phyloP scores from a whole-genome alignment of 1,139 yeast species.

The Schizosaccharomyces versatilis region DNA sequence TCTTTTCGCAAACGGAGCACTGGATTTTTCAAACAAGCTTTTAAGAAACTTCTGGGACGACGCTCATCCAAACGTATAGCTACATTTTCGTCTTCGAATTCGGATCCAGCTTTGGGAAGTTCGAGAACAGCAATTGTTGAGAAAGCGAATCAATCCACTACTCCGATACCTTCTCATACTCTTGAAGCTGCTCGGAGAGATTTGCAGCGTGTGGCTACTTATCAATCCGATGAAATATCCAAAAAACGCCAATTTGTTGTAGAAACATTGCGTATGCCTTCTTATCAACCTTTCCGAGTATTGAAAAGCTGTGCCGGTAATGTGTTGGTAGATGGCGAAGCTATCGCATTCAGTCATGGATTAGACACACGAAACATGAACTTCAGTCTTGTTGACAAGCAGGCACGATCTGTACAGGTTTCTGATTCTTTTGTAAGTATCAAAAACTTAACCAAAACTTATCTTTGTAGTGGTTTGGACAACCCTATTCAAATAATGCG shows the following conservation, averaged over 20 bases:
- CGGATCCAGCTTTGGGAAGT: no score
- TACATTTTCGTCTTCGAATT: no score
- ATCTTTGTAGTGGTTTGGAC: constrained; percentile 25
- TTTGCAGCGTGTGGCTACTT: background rate
- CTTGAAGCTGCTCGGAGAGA: background rate
- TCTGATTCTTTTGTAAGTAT: constrained; percentile 24
- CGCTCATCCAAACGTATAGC: background rate
- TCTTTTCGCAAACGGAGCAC: background rate
- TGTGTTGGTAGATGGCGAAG: constrained; percentile 3
- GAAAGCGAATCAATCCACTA: background rate
- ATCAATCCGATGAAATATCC: background rate
- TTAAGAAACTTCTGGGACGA: background rate
- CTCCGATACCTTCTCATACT: background rate
- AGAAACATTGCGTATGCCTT: background rate
- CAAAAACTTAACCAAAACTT: constrained; percentile 23
- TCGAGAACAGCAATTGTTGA: no score
- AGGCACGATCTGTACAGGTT: constrained; percentile 11
- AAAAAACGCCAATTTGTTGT: background rate
- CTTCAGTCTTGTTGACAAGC: background rate
- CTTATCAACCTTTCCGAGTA: background rate
- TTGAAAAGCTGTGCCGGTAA: background rate
- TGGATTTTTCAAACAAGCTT: background rate
- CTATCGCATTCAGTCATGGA: background rate
- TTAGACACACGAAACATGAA: background rate
- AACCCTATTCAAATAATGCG: constrained; percentile 34